Conservation (phyloP, 2,329 filamentous ascomycete genomes). For the Cladobotryum protrusum region DNA sequence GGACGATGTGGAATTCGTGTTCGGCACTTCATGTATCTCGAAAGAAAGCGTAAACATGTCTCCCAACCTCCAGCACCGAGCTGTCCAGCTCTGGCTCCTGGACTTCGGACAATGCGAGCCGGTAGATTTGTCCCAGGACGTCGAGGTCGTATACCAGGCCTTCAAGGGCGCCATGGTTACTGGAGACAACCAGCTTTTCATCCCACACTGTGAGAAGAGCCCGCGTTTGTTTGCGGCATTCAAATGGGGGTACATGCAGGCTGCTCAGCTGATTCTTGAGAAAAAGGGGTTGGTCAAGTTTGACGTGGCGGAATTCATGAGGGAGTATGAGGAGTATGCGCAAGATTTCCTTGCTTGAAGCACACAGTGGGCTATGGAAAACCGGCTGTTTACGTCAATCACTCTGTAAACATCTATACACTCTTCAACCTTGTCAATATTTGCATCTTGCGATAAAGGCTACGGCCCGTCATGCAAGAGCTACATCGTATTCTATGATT, state of each 20-base stretch:
- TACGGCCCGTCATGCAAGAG: too few relatives aligned
- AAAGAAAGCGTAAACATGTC: neutral
- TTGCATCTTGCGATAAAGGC: too few relatives aligned
- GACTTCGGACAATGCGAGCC: slow-evolving; percentile 20
- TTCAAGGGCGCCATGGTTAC: slow-evolving; percentile 20
- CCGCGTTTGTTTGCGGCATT: slow-evolving; percentile 15
- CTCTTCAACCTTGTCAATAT: too few relatives aligned
- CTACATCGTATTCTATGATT: too few relatives aligned
- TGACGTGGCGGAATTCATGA: slow-evolving; percentile 12
- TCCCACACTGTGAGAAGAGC: slow-evolving; percentile 14
- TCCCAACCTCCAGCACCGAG: slow-evolving; percentile 10
- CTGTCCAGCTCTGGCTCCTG: slow-evolving; percentile 15
- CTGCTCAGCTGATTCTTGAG: slow-evolving; percentile 12
- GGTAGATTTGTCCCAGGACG: slow-evolving; percentile 13
- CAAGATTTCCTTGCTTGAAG: slow-evolving; percentile 15
- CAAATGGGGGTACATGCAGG: slow-evolving; percentile 13
- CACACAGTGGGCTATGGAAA: too few relatives aligned
- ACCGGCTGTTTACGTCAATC: too few relatives aligned
- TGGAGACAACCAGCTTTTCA: slow-evolving; percentile 19
- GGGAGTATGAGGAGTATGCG: slow-evolving; percentile 16
- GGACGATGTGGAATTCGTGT: slow-evolving; percentile 19
- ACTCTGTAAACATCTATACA: too few relatives aligned
- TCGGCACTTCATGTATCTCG: slow-evolving; percentile 7
- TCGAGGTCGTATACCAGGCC: slow-evolving; percentile 15
- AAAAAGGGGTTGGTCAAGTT: slow-evolving; percentile 13